phyloP scores from a whole-genome alignment of 1,139 yeast genomes.

The Candida sp. region DNA sequence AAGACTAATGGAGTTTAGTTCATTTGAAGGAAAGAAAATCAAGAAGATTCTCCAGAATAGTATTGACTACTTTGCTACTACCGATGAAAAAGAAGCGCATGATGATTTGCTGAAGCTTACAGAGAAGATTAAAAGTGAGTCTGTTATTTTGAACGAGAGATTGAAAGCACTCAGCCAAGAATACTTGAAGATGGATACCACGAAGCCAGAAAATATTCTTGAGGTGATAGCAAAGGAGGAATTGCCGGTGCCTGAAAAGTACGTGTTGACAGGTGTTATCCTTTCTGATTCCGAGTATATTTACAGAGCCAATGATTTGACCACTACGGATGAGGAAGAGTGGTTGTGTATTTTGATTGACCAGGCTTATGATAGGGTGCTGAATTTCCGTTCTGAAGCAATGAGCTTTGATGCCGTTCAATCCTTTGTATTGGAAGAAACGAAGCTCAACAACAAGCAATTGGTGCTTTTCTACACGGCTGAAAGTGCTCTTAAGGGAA shows the following conservation, averaged over 20 bases:
- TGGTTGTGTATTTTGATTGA: constrained; percentile 22
- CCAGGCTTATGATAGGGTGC: constrained; percentile 15
- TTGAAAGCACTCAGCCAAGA: constrained; percentile 20
- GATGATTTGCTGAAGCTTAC: constrained; percentile 27
- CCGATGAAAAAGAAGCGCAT: constrained; percentile 20
- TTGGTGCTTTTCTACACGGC: constrained; percentile 24
- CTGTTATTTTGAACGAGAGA: constrained; percentile 19
- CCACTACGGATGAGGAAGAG: constrained; percentile 8
- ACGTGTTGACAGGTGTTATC: constrained; percentile 31
- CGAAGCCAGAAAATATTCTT: constrained; percentile 25
- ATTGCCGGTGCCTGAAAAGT: constrained; percentile 21
- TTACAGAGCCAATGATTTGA: constrained; percentile 17
- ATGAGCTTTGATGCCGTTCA: constrained; percentile 25
- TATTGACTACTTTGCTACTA: constrained; percentile 19
- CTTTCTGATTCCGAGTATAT: constrained; percentile 34
- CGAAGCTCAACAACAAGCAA: constrained; percentile 18
- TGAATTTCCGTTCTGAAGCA: constrained; percentile 21
- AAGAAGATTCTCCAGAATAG: constrained; percentile 26
- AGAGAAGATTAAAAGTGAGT: constrained; percentile 19
- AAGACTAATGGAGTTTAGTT: constrained; percentile 30
- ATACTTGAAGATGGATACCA: constrained; percentile 25
- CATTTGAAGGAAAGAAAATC: constrained; percentile 42
- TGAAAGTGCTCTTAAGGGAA: constrained; percentile 12
- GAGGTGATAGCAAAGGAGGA: constrained; percentile 12
- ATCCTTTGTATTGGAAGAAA: constrained; percentile 18